Base-by-base conservation (phyloP, 352 stramenopile genomes). In the Thalassiosira mediterranea region DNA sequence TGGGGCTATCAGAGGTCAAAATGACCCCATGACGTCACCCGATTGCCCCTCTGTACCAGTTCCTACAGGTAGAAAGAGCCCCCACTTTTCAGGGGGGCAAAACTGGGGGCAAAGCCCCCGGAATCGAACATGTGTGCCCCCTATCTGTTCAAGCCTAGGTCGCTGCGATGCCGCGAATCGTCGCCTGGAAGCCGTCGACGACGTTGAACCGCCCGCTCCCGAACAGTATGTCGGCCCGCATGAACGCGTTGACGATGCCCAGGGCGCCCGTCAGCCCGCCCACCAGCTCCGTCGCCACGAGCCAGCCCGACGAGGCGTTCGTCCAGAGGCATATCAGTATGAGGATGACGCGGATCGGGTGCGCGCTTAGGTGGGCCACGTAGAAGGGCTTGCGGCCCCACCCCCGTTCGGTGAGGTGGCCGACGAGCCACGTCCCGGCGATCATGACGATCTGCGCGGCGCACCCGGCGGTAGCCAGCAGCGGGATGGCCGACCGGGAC, bases 381-480 rank as follows among this genome's bases (percentile, higher is more conserved):
- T 75, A 75, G 40, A 75, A 75, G 34, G 65, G 65, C 25, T 75
- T 75, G 1, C 65, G 26, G n/a, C 65, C 65, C 54, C 53, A 67
- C 26, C 65, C 65, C 28, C 47, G 26, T 23, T 19, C 32, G 8
- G 65, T 75, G 25, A 75, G 47, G 15, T 61, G 61, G 4, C 65
- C 65, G 17, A 75, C 65, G 17, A 60, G 10, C 26, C 38, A 75
- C 11, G 65, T 75, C 23, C 65, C 65, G 48, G 42, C 42, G 37
- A 75, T 65, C 65, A 75, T 75, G 0, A 67, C 56, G 52, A 75
- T 34, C 40, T 75, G 65, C 29, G 65, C 65, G 15, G 48, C 13
- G 8, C 42, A 68, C 5, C 65, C 54, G 23, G 65, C 65, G 46
- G 65, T 54, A 2, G 65, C 65, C 7, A 75, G 17, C 13, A 75